Conservation (phyloP, 2,329 filamentous ascomycete genomes). For the Xylariaceae sp. region DNA sequence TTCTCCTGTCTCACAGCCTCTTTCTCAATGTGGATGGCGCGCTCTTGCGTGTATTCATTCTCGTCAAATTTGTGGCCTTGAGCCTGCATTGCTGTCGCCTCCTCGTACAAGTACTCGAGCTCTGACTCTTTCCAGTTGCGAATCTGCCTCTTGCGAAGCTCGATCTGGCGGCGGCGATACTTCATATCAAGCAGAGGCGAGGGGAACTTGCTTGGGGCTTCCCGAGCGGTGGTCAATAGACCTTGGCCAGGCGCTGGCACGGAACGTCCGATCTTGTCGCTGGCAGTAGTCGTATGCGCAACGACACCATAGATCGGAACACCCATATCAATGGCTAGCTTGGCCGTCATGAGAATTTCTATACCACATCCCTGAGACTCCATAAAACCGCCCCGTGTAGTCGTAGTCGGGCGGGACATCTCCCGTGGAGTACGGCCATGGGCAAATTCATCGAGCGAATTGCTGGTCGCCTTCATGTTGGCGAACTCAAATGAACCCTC, state of each 20-base stretch:
- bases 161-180: slow-evolving; percentile 93
- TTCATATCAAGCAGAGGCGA: slow-evolving; percentile 96
- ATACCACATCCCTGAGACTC: slow-evolving; percentile 98
- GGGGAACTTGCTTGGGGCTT: slow-evolving; percentile 88
- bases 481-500: slow-evolving; percentile 99
- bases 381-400: slow-evolving; percentile 98
- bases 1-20: slow-evolving; percentile 90
- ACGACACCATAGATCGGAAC: slow-evolving; percentile 96
- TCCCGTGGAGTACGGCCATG: slow-evolving; percentile 94
- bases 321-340: slow-evolving; percentile 96
- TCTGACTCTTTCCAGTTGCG: slow-evolving; percentile 97
- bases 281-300: slow-evolving; percentile 91
- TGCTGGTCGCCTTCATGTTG: slow-evolving; percentile 99
- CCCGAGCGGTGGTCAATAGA: slow-evolving; percentile 92
- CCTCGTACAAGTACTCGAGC: slow-evolving; percentile 88
- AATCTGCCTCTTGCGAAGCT: slow-evolving; percentile 91
- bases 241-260: slow-evolving; percentile 95
- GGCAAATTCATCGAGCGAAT: slow-evolving; percentile 92
- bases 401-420: slow-evolving; percentile 97
- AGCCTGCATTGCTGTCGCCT: slow-evolving; percentile 87
- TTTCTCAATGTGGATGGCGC: slow-evolving; percentile 81
- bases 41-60: slow-evolving; percentile 82
- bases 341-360: slow-evolving; percentile 97
- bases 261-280: slow-evolving; percentile 98
- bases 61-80: slow-evolving; percentile 77